A percentile compares a stretch with the other conserved stretches of the same genome.
Evolutionary conservation across 2,329 filamentous ascomycete genomes (phyloP).

Genomic region (Ophiocordyceps robertsii): DNA sequence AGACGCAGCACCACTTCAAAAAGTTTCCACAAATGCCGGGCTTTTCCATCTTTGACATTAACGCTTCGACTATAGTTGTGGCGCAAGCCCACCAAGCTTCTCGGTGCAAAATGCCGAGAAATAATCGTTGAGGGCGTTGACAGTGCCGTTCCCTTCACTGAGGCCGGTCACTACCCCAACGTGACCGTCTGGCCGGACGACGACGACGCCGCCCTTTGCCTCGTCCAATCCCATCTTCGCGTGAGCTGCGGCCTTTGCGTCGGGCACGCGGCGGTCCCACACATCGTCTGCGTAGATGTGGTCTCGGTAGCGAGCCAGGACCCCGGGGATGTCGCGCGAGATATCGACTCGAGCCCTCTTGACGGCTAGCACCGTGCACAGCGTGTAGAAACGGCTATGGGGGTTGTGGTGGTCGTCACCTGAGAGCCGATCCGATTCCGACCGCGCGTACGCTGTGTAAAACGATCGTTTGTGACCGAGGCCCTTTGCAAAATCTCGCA

Average conservation of each 20-base stretch:
- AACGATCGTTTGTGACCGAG: slow-evolving; percentile 58
- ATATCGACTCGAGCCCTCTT: slow-evolving; percentile 61
- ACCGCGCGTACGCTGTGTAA: slow-evolving; percentile 50
- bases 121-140: slow-evolving; percentile 71
- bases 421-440: slow-evolving; percentile 48
- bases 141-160: slow-evolving; percentile 63
- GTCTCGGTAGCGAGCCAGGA: slow-evolving; percentile 63
- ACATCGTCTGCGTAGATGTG: slow-evolving; percentile 81
- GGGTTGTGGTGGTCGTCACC: slow-evolving; percentile 78
- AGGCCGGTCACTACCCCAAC: slow-evolving; percentile 64
- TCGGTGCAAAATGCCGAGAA: slow-evolving; percentile 63
- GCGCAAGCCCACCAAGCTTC: slow-evolving; percentile 23
- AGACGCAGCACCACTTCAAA: too few species aligned
- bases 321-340: slow-evolving; percentile 50
- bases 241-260: slow-evolving; percentile 63
- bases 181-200: slow-evolving; percentile 79
- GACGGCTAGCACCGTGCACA: slow-evolving; percentile 63
- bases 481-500: slow-evolving; percentile 55
- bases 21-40: too few species aligned
- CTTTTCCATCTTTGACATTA: not conserved
- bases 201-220: slow-evolving; percentile 63
- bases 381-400: slow-evolving; percentile 68
- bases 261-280: slow-evolving; percentile 55
- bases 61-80: not conserved
- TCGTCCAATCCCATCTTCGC: slow-evolving; percentile 73